Percentiles rank a stretch among this genome's conserved stretches.
These are phyloP conservation scores for Leucaena leucocephala DNA, from an alignment of 306 rosid genomes.

Conservation along the genomic window DNA sequence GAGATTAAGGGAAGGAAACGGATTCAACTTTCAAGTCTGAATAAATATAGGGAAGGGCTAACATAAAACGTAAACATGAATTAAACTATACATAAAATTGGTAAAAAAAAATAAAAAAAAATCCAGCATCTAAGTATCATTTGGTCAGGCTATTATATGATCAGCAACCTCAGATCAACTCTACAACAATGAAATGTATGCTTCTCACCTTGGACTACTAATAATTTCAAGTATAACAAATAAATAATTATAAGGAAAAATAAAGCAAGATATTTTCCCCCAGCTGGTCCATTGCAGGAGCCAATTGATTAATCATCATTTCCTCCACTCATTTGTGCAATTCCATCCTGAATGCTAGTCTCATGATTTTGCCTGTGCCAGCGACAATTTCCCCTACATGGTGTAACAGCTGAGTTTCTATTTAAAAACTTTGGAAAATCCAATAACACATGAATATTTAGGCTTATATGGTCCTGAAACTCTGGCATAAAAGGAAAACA, in stretches of 20 bases:
- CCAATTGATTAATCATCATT: neutral
- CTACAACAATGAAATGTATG: slow-evolving; percentile 47
- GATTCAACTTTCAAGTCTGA: no score
- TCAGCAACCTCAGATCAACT: slow-evolving; percentile 44
- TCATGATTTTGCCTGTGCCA: slow-evolving; percentile 22
- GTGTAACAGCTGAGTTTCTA: neutral
- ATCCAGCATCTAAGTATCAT: slow-evolving; percentile 34
- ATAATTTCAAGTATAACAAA: slow-evolving; percentile 33
- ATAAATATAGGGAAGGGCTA: no score
- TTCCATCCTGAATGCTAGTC: slow-evolving; percentile 32
- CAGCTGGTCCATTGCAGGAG: neutral
- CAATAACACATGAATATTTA: slow-evolving; percentile 25
- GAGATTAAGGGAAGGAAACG: no score
- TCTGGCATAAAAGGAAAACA: slow-evolving; percentile 16
- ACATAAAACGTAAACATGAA: neutral
- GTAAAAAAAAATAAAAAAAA: neutral
- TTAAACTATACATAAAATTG: slow-evolving; percentile 16
- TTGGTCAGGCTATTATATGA: slow-evolving; percentile 31
- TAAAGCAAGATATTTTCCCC: neutral
- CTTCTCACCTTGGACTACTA: slow-evolving; percentile 29
- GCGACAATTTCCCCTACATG: slow-evolving; percentile 4
- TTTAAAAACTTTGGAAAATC: slow-evolving; percentile 30
- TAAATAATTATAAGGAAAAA: neutral
- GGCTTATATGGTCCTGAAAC: slow-evolving; percentile 34
- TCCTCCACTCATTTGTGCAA: neutral